A percentile compares a stretch with the other conserved stretches of the same genome.
Evolutionary conservation across 1,284 basidiomycete genomes (phyloP).

Genomic region (Chalciporus piperatoides): DNA sequence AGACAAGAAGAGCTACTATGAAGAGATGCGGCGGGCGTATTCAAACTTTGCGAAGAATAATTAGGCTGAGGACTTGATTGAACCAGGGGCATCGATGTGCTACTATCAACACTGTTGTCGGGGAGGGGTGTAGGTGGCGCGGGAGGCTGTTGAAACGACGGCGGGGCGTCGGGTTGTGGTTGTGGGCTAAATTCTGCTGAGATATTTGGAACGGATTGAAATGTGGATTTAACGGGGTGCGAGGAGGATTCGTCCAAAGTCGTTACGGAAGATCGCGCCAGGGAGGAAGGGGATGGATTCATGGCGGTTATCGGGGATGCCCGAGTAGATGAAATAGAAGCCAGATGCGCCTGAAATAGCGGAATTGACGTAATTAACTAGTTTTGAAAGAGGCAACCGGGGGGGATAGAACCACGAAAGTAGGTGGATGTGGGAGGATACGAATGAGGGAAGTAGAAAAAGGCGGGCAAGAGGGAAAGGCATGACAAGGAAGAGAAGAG

Average conservation of each 20-base stretch:
- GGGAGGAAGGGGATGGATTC: slow-evolving; percentile 22
- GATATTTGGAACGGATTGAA: not conserved
- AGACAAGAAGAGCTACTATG: slow-evolving; percentile 23
- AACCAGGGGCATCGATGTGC: slow-evolving; percentile 16
- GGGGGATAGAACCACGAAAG: slow-evolving; percentile 20
- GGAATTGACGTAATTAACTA: slow-evolving; percentile 26
- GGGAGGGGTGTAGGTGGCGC: slow-evolving; percentile 24
- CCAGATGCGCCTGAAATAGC: slow-evolving; percentile 11
- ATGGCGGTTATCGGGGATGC: slow-evolving; percentile 26
- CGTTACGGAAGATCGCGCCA: slow-evolving; percentile 23
- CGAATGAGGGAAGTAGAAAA: slow-evolving; percentile 10
- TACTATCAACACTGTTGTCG: slow-evolving; percentile 8
- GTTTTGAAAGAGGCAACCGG: slow-evolving; percentile 11
- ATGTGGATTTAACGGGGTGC: slow-evolving; percentile 9
- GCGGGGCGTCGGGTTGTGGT: slow-evolving; percentile 9
- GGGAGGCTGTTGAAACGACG: slow-evolving; percentile 13
- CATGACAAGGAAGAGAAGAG: slow-evolving; percentile 7
- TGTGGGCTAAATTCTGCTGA: slow-evolving; percentile 8
- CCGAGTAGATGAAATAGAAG: slow-evolving; percentile 13
- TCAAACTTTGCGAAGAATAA: slow-evolving; percentile 13
- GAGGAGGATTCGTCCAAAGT: slow-evolving; percentile 17
- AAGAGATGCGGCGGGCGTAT: slow-evolving; percentile 15
- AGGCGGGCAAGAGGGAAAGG: slow-evolving; percentile 8
- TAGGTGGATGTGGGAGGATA: slow-evolving; percentile 15
- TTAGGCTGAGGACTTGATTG: slow-evolving; percentile 24